These are phyloP conservation scores for Apiosordaria backusii DNA, from an alignment of 495 filamentous ascomycete species.

Conservation along the genomic window DNA sequence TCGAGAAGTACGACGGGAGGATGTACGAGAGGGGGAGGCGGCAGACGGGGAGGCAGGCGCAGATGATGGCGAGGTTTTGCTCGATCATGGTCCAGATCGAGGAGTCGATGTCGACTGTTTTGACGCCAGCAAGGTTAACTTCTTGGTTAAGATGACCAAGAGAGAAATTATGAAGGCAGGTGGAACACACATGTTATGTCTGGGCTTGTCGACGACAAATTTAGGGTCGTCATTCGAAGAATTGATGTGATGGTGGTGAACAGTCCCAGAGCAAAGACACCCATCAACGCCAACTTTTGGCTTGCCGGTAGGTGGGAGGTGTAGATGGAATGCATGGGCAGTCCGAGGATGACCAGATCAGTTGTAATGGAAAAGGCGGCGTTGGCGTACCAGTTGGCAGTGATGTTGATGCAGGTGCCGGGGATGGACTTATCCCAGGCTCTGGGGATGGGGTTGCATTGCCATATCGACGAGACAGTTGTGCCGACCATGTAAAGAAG, in stretches of 20 bases:
- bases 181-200: slow-evolving; percentile 21
- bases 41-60: slow-evolving; percentile 42
- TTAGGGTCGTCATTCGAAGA: slow-evolving; percentile 24
- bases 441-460: slow-evolving; percentile 30
- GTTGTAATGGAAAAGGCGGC: slow-evolving; percentile 29
- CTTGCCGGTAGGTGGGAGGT: slow-evolving; percentile 27
- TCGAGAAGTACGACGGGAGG: slow-evolving; percentile 1
- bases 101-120: slow-evolving; percentile 31
- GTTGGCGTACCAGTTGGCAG: slow-evolving; percentile 28
- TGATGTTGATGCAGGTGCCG: slow-evolving; percentile 30
- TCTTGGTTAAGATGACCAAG: not conserved
- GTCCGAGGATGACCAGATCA: slow-evolving; percentile 29
- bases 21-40: not conserved
- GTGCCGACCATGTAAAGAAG: slow-evolving; percentile 27
- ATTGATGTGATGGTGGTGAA: slow-evolving; percentile 27
- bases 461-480: slow-evolving; percentile 25
- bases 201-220: slow-evolving; percentile 18
- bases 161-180: not conserved
- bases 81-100: slow-evolving; percentile 49
- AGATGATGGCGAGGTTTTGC: slow-evolving; percentile 45
- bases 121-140: not conserved
- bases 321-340: slow-evolving; percentile 38
- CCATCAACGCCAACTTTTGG: slow-evolving; percentile 37
- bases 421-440: slow-evolving; percentile 32
- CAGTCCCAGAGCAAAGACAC: slow-evolving; percentile 37